phyloP scores from a whole-genome alignment of 1,284 basidiomycete species.

The Moniliella sp. region DNA sequence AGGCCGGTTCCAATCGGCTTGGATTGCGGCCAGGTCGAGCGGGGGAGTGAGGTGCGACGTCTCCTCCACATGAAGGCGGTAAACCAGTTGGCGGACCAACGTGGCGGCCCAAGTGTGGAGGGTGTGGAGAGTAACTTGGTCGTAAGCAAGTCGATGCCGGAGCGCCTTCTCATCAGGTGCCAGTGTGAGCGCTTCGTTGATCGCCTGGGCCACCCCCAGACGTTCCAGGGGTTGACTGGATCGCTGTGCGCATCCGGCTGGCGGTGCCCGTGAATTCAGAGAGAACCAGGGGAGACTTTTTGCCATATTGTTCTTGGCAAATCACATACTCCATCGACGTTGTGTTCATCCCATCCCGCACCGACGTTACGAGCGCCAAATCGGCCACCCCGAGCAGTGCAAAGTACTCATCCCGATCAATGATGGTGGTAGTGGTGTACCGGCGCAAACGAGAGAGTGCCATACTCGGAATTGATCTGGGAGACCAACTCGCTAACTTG shows the following conservation, averaged over 20 bases:
- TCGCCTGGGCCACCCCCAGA: constrained; percentile 69
- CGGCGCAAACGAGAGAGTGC: constrained; percentile 80
- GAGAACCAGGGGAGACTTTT: constrained; percentile 58
- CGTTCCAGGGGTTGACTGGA: constrained; percentile 58
- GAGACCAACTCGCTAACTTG: constrained; percentile 83
- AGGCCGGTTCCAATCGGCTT: too few species aligned
- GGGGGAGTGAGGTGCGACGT: constrained; percentile 68
- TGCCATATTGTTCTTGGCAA: constrained; percentile 57
- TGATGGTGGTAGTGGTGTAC: constrained; percentile 98
- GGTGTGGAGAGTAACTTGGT: constrained; percentile 76
- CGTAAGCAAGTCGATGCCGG: constrained; percentile 49
- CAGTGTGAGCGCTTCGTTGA: constrained; percentile 71
- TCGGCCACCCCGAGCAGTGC: constrained; percentile 84
- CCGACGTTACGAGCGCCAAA: constrained; percentile 77
- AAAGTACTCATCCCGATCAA: constrained; percentile 87
- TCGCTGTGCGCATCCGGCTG: constrained; percentile 57
- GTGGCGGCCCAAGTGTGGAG: constrained; percentile 84
- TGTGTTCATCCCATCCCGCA: constrained; percentile 96
- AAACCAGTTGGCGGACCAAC: constrained; percentile 66
- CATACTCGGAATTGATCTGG: constrained; percentile 89
- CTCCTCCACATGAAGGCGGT: constrained; percentile 57
- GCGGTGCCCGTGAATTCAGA: constrained; percentile 96
- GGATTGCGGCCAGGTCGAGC: constrained; percentile 51
- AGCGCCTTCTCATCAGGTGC: constrained; percentile 50
- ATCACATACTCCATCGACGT: constrained; percentile 85